Base-by-base conservation (phyloP, 169 alveolate species). In the Plasmodium fragile region DNA sequence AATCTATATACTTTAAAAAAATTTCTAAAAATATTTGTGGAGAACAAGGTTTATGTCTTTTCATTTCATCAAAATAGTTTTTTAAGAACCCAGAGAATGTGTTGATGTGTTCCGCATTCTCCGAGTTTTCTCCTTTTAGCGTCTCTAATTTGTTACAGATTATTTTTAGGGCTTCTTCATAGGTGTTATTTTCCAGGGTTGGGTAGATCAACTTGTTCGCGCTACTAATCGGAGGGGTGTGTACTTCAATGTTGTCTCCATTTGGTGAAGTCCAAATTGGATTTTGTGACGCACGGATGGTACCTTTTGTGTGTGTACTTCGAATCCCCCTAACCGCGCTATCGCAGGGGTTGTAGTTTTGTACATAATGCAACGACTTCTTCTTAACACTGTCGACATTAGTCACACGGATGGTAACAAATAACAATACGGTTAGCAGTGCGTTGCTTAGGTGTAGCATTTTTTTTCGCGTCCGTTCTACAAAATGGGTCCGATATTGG, bases 11-110 rank as follows among this genome's bases (percentile, higher is more conserved):
- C 30, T 39, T 41, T 70, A 71, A 45, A 72, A 80, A 80, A 11
- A n/a, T 69, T 22, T 91, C 52, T 70, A 91, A 79, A 36, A 91
- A 79, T 7, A 8, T 81, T n/a, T 80, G 82, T n/a, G 94, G 80
- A 43, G 94, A 30, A 41, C 94, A 91, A 11, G 92, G n/a, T 32
- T 91, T 80, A 91, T 81, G 52, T 34, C 73, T 91, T 81, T 91
- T 91, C 28, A 91, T 81, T 65, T 81, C 92, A 30, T 77, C 65
- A 39, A 30, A 43, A 45, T 91, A 91, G 81, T 91, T 79, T 72
- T 70, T 36, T 91, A 91, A 32, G 77, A 91, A 91, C 39, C 94
- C 94, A 45, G 22, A 32, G 77, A 91, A 81, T 43, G 94, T 91
- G 34, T 91, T 45, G 28, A 81, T 70, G 32, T 79, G 78, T 34